A percentile compares a stretch with the other conserved stretches of the same genome.
These are phyloP conservation scores for Diplodia seriata DNA, from an alignment of 2,329 filamentous ascomycete genomes.

Conservation along the genomic window DNA sequence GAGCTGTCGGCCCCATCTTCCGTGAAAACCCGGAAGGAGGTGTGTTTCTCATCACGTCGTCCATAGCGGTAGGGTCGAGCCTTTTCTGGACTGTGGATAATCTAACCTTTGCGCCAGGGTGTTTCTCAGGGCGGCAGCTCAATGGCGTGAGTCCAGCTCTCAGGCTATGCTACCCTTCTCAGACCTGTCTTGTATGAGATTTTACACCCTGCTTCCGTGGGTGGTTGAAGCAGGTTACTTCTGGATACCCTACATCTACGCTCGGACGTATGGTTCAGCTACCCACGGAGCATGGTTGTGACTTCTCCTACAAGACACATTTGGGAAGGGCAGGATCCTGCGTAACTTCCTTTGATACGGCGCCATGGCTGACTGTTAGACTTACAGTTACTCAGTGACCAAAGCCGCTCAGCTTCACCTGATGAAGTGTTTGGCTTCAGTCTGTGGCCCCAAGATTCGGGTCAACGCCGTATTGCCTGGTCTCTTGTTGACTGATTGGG, in stretches of 20 bases:
- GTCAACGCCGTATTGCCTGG: constrained; percentile 68
- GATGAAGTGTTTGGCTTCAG: constrained; percentile 66
- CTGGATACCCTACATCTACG: background rate
- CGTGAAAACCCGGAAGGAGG: constrained; percentile 68
- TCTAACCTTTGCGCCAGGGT: constrained; percentile 45
- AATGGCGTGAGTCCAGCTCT: constrained; percentile 56
- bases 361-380: background rate
- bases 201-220: background rate
- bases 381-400: constrained; percentile 69
- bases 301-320: background rate
- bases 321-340: background rate
- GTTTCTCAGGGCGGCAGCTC: constrained; percentile 60
- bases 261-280: background rate
- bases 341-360: background rate
- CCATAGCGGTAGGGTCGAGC: constrained; percentile 59
- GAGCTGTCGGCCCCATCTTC: constrained; percentile 65
- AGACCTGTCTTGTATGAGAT: background rate
- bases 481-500: constrained; percentile 71
- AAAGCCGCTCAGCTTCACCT: constrained; percentile 66
- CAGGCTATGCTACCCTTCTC: background rate
- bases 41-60: constrained; percentile 68
- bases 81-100: background rate
- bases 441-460: constrained; percentile 64
- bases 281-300: background rate
- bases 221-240: background rate